Evolutionary conservation across 352 stramenopile species (phyloP).

Genomic region (Pythium monospermum): DNA sequence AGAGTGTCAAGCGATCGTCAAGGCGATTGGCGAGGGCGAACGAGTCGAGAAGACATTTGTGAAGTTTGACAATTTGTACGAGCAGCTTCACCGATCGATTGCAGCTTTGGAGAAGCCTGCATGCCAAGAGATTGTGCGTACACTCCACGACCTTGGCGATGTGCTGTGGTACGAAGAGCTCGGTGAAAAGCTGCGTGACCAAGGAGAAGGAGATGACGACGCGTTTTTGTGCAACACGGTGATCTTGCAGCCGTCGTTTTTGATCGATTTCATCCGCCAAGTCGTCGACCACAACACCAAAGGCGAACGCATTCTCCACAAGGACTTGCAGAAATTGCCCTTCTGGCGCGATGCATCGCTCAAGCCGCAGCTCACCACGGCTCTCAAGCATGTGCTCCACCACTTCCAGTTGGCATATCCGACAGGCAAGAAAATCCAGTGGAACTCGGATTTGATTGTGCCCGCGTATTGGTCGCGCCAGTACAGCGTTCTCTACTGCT

Average conservation of each 20-base stretch:
- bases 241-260: not conserved
- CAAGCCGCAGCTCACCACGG: conserved; percentile 1
- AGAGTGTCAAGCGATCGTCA: too few relatives aligned
- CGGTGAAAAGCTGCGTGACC: too few relatives aligned
- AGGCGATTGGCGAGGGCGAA: not conserved
- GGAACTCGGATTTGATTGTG: conserved; percentile 6
- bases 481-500: too few relatives aligned
- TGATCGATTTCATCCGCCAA: conserved; percentile 2
- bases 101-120: not conserved
- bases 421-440: conserved; percentile 1
- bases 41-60: too few relatives aligned
- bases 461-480: not conserved
- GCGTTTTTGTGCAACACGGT: not conserved
- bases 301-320: not conserved
- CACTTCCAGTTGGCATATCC: conserved; percentile 11
- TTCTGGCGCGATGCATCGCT: not conserved
- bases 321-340: not conserved
- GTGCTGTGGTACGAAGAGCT: not conserved
- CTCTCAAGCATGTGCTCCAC: conserved; percentile 16
- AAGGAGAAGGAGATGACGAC: too few relatives aligned
- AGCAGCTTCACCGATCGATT: not conserved
- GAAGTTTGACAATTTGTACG: too few relatives aligned
- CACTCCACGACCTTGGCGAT: conserved; percentile 2
- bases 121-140: not conserved
- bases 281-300: too few relatives aligned